Conservation (phyloP, 805 yeast genomes). For the Brettanomyces sp. region DNA sequence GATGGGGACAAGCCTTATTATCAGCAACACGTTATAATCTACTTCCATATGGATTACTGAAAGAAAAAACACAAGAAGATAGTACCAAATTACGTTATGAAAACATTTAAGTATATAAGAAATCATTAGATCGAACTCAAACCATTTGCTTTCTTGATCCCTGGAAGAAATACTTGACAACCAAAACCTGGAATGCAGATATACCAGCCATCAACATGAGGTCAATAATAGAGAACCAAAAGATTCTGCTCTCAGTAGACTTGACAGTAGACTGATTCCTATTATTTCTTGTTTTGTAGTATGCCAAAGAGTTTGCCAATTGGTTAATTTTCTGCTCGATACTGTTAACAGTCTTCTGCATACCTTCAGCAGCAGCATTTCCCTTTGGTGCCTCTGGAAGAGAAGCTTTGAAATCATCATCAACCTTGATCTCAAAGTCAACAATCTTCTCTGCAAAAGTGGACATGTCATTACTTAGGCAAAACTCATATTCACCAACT, state of each 20-base stretch:
- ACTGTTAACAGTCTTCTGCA: slow-evolving; percentile 43
- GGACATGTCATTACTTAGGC: slow-evolving; percentile 76
- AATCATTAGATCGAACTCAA: slow-evolving; percentile 12
- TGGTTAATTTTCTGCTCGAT: slow-evolving; percentile 54
- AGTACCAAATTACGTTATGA: too few relatives aligned
- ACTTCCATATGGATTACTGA: too few relatives aligned
- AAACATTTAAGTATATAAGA: too few relatives aligned
- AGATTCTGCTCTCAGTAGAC: slow-evolving; percentile 55
- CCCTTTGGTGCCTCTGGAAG: slow-evolving; percentile 52
- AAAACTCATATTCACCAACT: slow-evolving; percentile 78
- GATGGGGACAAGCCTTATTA: too few relatives aligned
- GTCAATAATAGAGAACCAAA: slow-evolving; percentile 57
- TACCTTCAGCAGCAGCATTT: slow-evolving; percentile 45
- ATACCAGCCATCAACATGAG: slow-evolving; percentile 56
- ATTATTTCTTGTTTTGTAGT: slow-evolving; percentile 83
- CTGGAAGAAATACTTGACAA: slow-evolving; percentile 64
- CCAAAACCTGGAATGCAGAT: slow-evolving; percentile 59
- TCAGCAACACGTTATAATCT: too few relatives aligned
- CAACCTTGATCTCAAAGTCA: slow-evolving; percentile 66
- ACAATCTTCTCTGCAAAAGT: slow-evolving; percentile 75
- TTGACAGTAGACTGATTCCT: slow-evolving; percentile 79
- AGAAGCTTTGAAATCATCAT: slow-evolving; percentile 48
- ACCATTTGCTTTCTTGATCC: slow-evolving; percentile 62
- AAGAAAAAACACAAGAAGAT: too few relatives aligned
- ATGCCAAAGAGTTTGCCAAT: slow-evolving; percentile 53